Evolutionary conservation across 2,329 filamentous ascomycete genomes (phyloP), one percentile per base, ranked within the genome.

Genomic region (Bimuria novae-zelandiae): DNA sequence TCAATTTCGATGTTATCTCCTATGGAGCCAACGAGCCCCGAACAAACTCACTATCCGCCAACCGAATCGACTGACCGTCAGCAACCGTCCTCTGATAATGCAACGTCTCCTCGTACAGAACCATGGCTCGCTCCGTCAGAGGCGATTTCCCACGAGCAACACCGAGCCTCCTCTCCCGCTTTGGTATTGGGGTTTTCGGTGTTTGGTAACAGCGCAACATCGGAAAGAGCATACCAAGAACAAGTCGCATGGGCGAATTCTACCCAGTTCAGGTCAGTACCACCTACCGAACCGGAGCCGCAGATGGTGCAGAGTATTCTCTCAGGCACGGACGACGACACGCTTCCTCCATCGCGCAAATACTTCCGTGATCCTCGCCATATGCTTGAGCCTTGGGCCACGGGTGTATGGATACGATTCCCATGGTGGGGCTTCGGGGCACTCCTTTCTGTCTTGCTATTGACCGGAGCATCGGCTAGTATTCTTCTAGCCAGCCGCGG

Each of bases 361-460:
- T 63, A 63, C 30, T 61, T 64, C 41, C 55, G 60, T 16, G 53
- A 59, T 48, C 60, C 61, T 7, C 54, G 63, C 25, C 61, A 60
- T 36, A 55, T 63, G 11, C 49, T 49, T 7, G 55, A 64, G 30
- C 58, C 63, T 21, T 66, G 63, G 63, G 55, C 39, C 10, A 12
- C 56, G 0, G 63, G 63, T 3, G 41, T 56, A 19, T 63, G 61
- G 61, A 25, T 35, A 21, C 43, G 57, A 25, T 59, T 67, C 50
- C 64, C 64, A 3, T 56, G 57, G 56, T 57, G 39, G 41, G 64
- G 64, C 4, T 52, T 62, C 30, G 56, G 54, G 10, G 56, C 64
- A 19, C 36, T 64, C 12, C 44, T 59, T 21, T 6, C 39, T 25
- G 37, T 60, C 7, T 22, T 59, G 39, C 14, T 57, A 32, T 50